Evolutionary conservation across 2,329 filamentous ascomycete species (phyloP).

Genomic region (Didymella segeticola): DNA sequence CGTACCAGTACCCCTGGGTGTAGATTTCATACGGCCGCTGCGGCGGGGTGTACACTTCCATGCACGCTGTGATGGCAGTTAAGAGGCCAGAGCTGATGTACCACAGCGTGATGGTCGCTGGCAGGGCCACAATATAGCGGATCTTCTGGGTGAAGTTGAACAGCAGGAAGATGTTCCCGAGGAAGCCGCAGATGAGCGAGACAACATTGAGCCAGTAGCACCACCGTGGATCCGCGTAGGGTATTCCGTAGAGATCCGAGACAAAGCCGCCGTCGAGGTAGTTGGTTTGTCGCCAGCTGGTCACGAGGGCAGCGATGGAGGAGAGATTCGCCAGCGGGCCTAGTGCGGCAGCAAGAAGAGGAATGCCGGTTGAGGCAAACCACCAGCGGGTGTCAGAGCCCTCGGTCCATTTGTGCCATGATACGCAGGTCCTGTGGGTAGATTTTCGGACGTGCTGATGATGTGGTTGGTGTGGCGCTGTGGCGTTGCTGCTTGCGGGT

Average conservation of each 20-base stretch:
- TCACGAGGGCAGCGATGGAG: conserved; percentile 84
- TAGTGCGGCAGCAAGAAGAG: conserved; percentile 79
- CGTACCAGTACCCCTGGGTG: conserved; percentile 89
- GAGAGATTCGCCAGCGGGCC: conserved; percentile 88
- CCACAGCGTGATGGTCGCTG: conserved; percentile 84
- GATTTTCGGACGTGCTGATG: not conserved
- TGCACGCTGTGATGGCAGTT: conserved; percentile 70
- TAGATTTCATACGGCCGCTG: conserved; percentile 60
- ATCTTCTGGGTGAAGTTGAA: conserved; percentile 85
- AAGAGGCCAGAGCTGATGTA: conserved; percentile 67
- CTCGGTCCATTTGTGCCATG: conserved; percentile 9
- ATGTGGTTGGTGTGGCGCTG: not conserved
- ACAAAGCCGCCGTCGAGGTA: conserved; percentile 56
- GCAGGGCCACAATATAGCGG: conserved; percentile 81
- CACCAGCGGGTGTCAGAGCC: conserved; percentile 40
- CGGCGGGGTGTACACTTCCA: conserved; percentile 66
- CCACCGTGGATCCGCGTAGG: conserved; percentile 66
- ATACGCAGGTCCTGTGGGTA: not conserved
- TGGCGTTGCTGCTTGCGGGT: not conserved
- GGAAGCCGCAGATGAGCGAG: conserved; percentile 76
- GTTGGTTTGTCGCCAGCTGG: conserved; percentile 73
- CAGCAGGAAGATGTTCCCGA: conserved; percentile 81
- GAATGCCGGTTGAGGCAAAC: conserved; percentile 49
- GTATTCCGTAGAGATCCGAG: conserved; percentile 62
- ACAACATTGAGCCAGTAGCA: conserved; percentile 76